Conservation (phyloP, 2,329 filamentous ascomycete species). For the Fusarium sulawesiense region DNA sequence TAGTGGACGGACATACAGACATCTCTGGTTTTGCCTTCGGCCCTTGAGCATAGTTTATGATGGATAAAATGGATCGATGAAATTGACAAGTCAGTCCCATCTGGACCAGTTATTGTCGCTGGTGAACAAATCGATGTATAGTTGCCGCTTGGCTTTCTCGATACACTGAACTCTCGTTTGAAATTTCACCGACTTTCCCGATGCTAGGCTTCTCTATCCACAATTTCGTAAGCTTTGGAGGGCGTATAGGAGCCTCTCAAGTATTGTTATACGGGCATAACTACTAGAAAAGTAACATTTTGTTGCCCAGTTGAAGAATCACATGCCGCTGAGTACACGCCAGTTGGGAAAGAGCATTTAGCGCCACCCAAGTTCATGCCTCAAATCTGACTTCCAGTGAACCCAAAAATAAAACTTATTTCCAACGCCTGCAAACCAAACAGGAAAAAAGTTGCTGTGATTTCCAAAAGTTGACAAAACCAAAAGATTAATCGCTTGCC, state of each 20-base stretch:
- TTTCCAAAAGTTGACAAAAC: neutral
- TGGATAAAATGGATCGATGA: neutral
- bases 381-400: neutral
- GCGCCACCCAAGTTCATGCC: neutral
- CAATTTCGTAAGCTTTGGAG: too few relatives aligned
- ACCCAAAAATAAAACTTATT: neutral
- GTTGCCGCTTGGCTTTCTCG: neutral
- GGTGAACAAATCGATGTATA: neutral
- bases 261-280: neutral
- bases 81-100: neutral
- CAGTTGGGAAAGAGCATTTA: neutral
- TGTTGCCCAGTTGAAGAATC: neutral
- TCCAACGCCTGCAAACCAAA: neutral
- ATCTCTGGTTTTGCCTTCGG: neutral
- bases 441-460: neutral
- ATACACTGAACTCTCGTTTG: neutral
- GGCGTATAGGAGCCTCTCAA: neutral
- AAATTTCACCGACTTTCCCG: neutral
- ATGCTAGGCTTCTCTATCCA: neutral
- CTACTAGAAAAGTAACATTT: neutral
- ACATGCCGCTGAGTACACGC: neutral
- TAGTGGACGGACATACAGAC: neutral
- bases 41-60: neutral
- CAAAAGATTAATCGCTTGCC: constrained; percentile 31
- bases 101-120: neutral